A percentile compares a stretch with the other conserved stretches of the same genome.
Conservation (phyloP, 2,329 filamentous ascomycete genomes). For the Alternaria ethzedia region DNA sequence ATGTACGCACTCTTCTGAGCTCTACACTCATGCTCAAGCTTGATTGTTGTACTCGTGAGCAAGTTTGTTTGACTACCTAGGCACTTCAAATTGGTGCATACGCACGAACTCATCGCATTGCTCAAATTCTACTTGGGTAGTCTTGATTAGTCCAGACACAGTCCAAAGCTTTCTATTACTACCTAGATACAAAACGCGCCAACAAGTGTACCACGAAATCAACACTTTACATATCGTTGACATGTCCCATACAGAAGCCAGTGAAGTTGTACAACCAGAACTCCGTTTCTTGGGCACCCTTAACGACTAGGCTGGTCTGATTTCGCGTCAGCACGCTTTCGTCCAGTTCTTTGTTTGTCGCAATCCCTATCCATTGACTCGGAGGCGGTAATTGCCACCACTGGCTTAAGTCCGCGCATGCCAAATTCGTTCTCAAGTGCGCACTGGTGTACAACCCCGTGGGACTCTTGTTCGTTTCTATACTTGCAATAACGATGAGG, state of each 20-base stretch:
- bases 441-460: background rate
- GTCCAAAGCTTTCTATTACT: background rate
- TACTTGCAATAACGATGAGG: constrained; percentile 10
- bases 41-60: background rate
- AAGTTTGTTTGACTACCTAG: background rate
- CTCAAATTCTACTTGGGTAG: background rate
- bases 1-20: background rate
- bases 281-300: background rate
- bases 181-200: background rate
- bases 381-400: background rate
- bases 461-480: constrained; percentile 7
- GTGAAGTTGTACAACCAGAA: background rate
- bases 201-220: background rate
- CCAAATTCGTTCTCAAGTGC: no score
- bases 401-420: background rate
- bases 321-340: background rate
- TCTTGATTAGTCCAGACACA: background rate
- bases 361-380: background rate
- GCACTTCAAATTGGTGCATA: background rate
- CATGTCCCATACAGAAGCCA: background rate
- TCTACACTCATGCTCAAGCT: background rate
- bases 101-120: background rate
- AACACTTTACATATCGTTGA: background rate
- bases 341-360: background rate
- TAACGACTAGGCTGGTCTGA: background rate